These are phyloP conservation scores for Beta vulgaris DNA, from an alignment of 148 eudicot genomes.

Conservation along the genomic window DNA sequence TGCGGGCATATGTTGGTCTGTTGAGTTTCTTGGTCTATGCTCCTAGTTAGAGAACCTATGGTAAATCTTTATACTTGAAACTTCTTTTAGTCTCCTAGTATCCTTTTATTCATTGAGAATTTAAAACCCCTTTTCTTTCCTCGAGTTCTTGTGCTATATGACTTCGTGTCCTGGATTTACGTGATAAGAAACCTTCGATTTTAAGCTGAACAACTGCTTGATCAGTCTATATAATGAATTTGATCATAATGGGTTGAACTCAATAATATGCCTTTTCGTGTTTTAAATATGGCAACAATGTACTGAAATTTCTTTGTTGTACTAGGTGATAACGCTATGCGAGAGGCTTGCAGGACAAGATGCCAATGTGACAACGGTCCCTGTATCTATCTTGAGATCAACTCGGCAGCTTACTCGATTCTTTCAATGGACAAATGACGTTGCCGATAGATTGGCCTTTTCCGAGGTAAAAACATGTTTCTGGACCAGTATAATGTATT, in stretches of 20 bases:
- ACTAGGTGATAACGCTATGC: conserved; percentile 92
- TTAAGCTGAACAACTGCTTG: not conserved
- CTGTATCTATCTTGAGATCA: conserved; percentile 82
- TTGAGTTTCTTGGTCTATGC: not conserved
- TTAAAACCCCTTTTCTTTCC: too few species aligned
- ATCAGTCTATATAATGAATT: not conserved
- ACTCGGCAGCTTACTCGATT: conserved; percentile 91
- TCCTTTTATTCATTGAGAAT: not conserved
- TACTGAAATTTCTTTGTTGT: conserved; percentile 17
- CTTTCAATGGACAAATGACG: conserved; percentile 97
- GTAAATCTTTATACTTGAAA: not conserved
- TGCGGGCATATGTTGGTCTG: not conserved
- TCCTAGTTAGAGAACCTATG: not conserved
- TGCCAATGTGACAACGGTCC: conserved; percentile 98
- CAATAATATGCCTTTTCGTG: not conserved
- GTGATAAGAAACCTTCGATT: not conserved
- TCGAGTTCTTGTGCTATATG: not conserved
- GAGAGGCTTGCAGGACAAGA: conserved; percentile 99
- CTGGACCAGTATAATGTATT: not conserved
- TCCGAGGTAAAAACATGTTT: conserved; percentile 68
- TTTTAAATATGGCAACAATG: not conserved
- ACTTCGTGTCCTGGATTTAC: not conserved
- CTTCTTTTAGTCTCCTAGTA: not conserved
- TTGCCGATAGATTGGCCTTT: conserved; percentile 97
- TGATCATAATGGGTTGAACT: not conserved